phyloP scores from a whole-genome alignment of 441 rosid species.

The Arabidopsis hybrid region DNA sequence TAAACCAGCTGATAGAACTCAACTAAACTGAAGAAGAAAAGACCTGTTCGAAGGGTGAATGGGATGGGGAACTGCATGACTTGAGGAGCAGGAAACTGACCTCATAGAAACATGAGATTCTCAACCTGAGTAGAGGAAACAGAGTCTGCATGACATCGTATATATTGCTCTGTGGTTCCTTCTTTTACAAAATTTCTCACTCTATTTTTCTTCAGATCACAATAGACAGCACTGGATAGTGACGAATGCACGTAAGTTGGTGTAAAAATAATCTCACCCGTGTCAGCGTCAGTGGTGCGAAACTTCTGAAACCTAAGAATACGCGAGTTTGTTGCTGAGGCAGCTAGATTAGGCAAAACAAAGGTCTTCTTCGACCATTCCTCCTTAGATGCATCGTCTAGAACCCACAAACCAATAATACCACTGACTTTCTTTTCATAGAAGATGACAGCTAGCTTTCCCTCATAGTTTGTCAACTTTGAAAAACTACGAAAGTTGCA shows the following conservation, averaged over 20 bases:
- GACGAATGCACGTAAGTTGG: not conserved
- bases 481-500: not conserved
- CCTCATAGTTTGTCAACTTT: not conserved
- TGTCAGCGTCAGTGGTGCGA: not conserved
- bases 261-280: slow-evolving; percentile 1
- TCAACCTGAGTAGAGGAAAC: not conserved
- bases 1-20: not conserved
- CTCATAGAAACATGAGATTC: slow-evolving; percentile 1
- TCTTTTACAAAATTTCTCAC: not conserved
- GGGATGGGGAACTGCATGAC: not conserved
- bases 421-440: not conserved
- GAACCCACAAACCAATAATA: not conserved
- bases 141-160: not conserved
- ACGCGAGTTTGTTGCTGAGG: not conserved
- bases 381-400: not conserved
- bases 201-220: not conserved
- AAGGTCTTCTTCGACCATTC: not conserved
- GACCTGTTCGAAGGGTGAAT: not conserved
- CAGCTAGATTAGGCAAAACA: not conserved
- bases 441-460: not conserved
- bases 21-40: not conserved
- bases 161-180: not conserved
- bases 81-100: not conserved
- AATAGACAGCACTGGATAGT: not conserved
- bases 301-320: not conserved